Evolutionary conservation across 2,329 filamentous ascomycete genomes (phyloP), one percentile per base, ranked within the genome.

Genomic region (Penicillium digitatum): DNA sequence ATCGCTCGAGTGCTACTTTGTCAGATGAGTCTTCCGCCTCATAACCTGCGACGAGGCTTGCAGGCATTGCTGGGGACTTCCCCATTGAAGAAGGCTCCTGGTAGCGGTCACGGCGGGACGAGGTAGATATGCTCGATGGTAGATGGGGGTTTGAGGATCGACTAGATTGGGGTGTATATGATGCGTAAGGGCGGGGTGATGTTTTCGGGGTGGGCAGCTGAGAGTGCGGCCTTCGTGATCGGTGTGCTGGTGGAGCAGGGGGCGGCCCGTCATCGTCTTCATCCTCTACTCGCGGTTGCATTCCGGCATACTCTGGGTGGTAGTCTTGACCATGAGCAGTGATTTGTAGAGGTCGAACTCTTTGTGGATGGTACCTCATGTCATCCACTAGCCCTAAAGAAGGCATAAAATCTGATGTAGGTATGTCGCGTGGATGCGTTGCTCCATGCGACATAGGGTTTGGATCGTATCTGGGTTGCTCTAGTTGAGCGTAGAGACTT

Each of bases 211-310:
- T 52, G 31, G 63, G 58, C 38, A 64, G 61, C 29, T 60, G 58
- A 34, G 62, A 55, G 26, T 69, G 66, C 27, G 62, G 63, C 58
- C 68, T 60, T 31, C 64, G 65, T 34, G 71, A 70, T 48, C 71
- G 66, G 56, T 74, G 72, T 12, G 68, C 65, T 1, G 71, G 72
- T 1, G 71, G 71, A 11, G 72, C 70, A 34, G 72, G 72, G 18
- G 71, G 69, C n/a, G 63, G 65, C 5, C 61, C 68, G 37, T 73
- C 72, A 10, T 74, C 72, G 10, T 72, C 68, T 56, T 74, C 76
- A 64, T 79, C 76, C 58, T 78, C 76, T 44, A 79, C 76, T 0
- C 74, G 74, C 9, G 76, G 74, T 55, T 79, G 76, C 76, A 79
- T 78, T 7, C 73, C 71, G 11, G 72, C 72, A 58, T 77, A 74